phyloP scores from a whole-genome alignment of 371 early-diverging fungal species.

The Mucor velutinosus region DNA sequence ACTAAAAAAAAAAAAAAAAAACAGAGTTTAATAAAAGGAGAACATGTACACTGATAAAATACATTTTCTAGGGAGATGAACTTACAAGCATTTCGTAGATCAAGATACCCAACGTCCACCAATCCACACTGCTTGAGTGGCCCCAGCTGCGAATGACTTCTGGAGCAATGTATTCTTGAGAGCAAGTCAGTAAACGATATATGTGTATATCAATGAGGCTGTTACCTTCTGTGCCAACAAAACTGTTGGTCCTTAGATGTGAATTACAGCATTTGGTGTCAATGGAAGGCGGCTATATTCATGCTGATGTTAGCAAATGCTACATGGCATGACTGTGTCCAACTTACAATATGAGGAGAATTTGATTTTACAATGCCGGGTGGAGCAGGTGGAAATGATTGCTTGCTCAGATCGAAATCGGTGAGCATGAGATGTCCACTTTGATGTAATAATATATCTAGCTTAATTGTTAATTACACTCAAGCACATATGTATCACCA shows the following conservation, averaged over 20 bases:
- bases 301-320: background rate
- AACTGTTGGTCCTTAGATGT: constrained; percentile 87
- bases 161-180: constrained; percentile 90
- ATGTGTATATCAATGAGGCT: no score
- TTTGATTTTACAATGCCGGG: constrained; percentile 77
- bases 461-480: background rate
- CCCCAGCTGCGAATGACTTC: constrained; percentile 91
- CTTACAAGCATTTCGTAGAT: constrained; percentile 94
- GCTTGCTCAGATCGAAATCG: constrained; percentile 95
- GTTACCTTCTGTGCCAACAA: constrained; percentile 96
- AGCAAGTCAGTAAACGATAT: background rate
- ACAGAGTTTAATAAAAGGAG: constrained; percentile 4
- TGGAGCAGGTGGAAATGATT: constrained; percentile 72
- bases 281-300: constrained; percentile 61
- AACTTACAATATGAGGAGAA: constrained; percentile 54
- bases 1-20: constrained; percentile 42
- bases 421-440: constrained; percentile 96
- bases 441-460: constrained; percentile 89
- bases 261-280: constrained; percentile 90
- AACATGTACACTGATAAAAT: background rate
- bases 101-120: constrained; percentile 99
- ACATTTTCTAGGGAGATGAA: background rate
- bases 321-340: background rate
- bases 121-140: constrained; percentile 95
- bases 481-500: background rate